Evolutionary conservation across 129 eudicot species (phyloP), one percentile per base, ranked within the genome.

Genomic region (Tagetes erecta): DNA sequence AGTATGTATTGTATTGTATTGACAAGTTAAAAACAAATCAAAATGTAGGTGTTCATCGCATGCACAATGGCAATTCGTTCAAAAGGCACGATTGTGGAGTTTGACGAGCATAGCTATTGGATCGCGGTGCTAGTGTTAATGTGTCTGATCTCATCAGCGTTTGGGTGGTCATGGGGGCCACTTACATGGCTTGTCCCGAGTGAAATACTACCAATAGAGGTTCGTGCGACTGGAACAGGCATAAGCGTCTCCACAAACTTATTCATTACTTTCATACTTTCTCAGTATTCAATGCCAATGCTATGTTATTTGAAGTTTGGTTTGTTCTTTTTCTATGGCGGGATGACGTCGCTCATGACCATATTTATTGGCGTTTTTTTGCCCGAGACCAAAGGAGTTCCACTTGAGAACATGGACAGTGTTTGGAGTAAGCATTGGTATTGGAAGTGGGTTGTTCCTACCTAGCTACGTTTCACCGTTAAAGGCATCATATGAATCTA

Each of bases 81-180:
- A 3, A 68, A 62, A 68, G 37, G 45, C 6, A 14, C 30, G 64
- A 37, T 64, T 5, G 34, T 55, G 57, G 78, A 55, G 0, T 53
- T 71, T 4, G 42, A 39, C 4, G 3, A 52, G 40, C 39, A 71
- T 11, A 47, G 36, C 65, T 39, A 64, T 20, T 83, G 86, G n/a
- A 42, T 75, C 6, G 73, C 56, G 13, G 75, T 81, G 50, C 75
- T 84, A 40, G 77, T 81, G 8, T 40, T 84, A 3, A 84, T 84
- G 88, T 81, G 86, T 75, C 39, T 70, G 13, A 77, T 76, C 12
- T 70, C 81, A 10, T 71, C 86, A 3, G 83, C 79, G 13, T 84
- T 77, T 4, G 88, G 88, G 57, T 84, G 86, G 86, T 84, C 88
- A n/a, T 84, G 88, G 88, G 86, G 88, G 0, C 88, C 88, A 12